A percentile compares a stretch with the other conserved stretches of the same genome.
These are phyloP conservation scores for Ilyonectria sp. DNA, from an alignment of 2,329 filamentous ascomycete species.

Conservation along the genomic window DNA sequence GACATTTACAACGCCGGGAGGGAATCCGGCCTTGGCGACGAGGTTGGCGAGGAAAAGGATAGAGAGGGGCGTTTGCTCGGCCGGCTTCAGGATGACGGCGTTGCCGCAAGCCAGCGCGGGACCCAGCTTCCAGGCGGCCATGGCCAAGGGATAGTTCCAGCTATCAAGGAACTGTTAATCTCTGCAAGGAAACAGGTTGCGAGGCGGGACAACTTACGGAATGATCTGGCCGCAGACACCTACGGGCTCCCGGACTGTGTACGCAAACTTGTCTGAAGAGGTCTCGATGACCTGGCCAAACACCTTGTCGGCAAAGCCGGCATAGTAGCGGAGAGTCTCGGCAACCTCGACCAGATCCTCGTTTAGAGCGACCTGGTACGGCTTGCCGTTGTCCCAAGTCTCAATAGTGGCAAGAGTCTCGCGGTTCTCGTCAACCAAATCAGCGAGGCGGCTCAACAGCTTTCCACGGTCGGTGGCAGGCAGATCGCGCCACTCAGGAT, in stretches of 20 bases:
- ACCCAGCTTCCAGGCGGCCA: slow-evolving; percentile 78
- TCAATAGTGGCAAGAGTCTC: slow-evolving; percentile 68
- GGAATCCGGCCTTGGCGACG: slow-evolving; percentile 81
- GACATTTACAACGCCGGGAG: slow-evolving; percentile 83
- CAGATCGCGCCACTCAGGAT: slow-evolving; percentile 79
- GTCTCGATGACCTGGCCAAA: slow-evolving; percentile 83
- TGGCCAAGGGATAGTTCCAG: slow-evolving; percentile 75
- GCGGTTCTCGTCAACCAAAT: slow-evolving; percentile 74
- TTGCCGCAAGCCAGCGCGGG: slow-evolving; percentile 78
- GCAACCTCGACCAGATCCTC: slow-evolving; percentile 72
- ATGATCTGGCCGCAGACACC: slow-evolving; percentile 84
- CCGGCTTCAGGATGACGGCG: slow-evolving; percentile 75
- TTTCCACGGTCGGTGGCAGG: slow-evolving; percentile 76
- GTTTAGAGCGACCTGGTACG: slow-evolving; percentile 75
- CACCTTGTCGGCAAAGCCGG: slow-evolving; percentile 84
- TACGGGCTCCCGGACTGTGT: slow-evolving; percentile 82
- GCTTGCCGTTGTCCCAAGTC: slow-evolving; percentile 85
- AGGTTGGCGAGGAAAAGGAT: slow-evolving; percentile 71
- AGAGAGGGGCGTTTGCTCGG: slow-evolving; percentile 77
- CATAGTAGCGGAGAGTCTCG: slow-evolving; percentile 78
- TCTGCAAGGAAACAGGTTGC: background rate
- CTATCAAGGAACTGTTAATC: background rate
- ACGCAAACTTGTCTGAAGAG: slow-evolving; percentile 77
- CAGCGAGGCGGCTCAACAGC: slow-evolving; percentile 79
- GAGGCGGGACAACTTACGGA: slow-evolving; percentile 55